phyloP scores from a whole-genome alignment of 192 early-diverging fungal species.

The Rhizophagus sp. region DNA sequence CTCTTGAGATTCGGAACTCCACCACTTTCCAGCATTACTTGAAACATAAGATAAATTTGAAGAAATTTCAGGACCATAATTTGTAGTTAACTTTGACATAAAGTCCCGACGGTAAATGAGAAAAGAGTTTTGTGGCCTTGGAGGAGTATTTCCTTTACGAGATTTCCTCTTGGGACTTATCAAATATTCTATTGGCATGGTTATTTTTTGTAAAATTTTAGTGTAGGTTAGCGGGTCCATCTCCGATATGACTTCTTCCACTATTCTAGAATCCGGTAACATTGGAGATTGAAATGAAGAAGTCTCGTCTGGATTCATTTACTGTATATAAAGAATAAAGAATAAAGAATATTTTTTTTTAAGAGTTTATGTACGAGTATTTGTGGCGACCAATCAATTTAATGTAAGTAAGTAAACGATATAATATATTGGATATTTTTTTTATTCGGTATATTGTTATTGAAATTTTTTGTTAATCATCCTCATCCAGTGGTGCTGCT shows the following conservation, averaged over 20 bases:
- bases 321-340: no score
- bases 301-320: no score
- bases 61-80: not conserved
- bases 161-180: conserved; percentile 8
- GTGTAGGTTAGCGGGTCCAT: not conserved
- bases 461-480: no score
- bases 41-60: conserved; percentile 13
- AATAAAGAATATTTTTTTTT: no score
- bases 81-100: not conserved
- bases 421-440: no score
- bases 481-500: no score
- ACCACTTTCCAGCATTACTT: not conserved
- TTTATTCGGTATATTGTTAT: no score
- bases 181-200: conserved; percentile 1
- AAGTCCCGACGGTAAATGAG: conserved; percentile 8
- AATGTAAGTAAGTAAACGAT: no score
- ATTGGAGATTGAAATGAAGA: no score
- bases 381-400: no score
- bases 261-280: not conserved
- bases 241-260: conserved; percentile 1
- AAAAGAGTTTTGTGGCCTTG: conserved; percentile 26
- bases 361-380: no score
- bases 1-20: not conserved
- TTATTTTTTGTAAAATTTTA: not conserved
- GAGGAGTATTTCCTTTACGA: not conserved